Percentiles rank a stretch among this genome's conserved stretches.
Evolutionary conservation across 2,329 filamentous ascomycete species (phyloP).

Genomic region (Uncinocarpus reesii): DNA sequence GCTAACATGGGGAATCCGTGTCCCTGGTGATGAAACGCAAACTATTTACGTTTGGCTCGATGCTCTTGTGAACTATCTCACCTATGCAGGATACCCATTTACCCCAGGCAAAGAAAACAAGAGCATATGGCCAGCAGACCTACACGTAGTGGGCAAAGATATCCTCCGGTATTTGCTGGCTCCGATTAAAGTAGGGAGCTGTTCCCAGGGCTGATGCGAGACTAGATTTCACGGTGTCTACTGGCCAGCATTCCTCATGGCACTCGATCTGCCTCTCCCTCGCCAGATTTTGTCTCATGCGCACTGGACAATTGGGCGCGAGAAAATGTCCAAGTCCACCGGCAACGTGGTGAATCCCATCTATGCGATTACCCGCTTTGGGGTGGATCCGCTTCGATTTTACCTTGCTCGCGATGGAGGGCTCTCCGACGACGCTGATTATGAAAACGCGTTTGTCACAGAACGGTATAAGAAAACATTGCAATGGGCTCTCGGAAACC

Average conservation of each 20-base stretch:
- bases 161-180: conserved; percentile 54
- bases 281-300: conserved; percentile 76
- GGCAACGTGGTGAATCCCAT: conserved; percentile 95
- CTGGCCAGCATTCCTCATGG: conserved; percentile 94
- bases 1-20: conserved; percentile 76
- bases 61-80: conserved; percentile 87
- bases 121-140: conserved; percentile 76
- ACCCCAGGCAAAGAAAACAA: conserved; percentile 54
- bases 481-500: conserved; percentile 68
- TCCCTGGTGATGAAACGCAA: conserved; percentile 72
- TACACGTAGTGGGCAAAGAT: conserved; percentile 92
- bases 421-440: conserved; percentile 67
- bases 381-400: conserved; percentile 76
- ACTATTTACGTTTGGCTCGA: conserved; percentile 99
- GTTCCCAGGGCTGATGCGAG: neutral
- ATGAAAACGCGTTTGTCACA: conserved; percentile 68
- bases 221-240: conserved; percentile 81
- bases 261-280: conserved; percentile 67
- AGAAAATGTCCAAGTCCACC: conserved; percentile 93
- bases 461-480: conserved; percentile 69
- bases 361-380: conserved; percentile 80
- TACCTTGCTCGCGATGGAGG: conserved; percentile 76
- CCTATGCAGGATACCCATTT: conserved; percentile 69
- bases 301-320: conserved; percentile 85
- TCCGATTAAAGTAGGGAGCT: neutral